These are phyloP conservation scores for Populus tomentosa DNA, from an alignment of 441 rosid species.

Conservation along the genomic window DNA sequence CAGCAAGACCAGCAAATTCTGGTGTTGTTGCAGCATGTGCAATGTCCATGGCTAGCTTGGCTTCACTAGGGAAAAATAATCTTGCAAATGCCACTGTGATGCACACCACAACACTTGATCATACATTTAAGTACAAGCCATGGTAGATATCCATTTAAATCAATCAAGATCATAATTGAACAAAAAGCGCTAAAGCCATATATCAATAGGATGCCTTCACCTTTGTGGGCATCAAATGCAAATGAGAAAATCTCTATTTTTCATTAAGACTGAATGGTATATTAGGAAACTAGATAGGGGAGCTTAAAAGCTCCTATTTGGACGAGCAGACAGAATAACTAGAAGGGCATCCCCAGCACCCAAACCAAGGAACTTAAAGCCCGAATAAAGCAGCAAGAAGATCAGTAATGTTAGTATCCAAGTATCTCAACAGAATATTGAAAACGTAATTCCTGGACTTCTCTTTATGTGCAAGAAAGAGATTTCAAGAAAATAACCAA, in stretches of 20 bases:
- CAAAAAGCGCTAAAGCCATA: background rate
- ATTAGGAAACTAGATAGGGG: background rate
- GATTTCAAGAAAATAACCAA: background rate
- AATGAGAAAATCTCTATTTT: background rate
- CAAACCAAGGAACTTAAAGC: background rate
- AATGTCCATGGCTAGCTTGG: conserved; percentile 85
- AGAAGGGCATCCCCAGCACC: background rate
- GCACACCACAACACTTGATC: conserved; percentile 5
- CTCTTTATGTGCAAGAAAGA: background rate
- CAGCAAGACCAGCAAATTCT: conserved; percentile 58
- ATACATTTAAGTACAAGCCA: background rate
- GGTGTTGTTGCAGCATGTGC: conserved; percentile 67
- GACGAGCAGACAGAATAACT: background rate
- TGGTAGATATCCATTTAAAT: background rate
- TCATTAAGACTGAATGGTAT: background rate
- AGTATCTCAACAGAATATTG: background rate
- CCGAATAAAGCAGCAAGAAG: background rate
- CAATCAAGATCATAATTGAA: conserved; percentile 2
- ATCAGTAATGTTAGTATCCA: background rate
- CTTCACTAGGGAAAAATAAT: conserved; percentile 84
- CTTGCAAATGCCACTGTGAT: conserved; percentile 81
- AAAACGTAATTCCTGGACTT: background rate
- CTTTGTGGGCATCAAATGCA: background rate
- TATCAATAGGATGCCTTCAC: background rate
- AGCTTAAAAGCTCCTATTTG: background rate